Base-by-base conservation (phyloP, 805 yeast species). In the Tetrapisispora nanseiensis region DNA sequence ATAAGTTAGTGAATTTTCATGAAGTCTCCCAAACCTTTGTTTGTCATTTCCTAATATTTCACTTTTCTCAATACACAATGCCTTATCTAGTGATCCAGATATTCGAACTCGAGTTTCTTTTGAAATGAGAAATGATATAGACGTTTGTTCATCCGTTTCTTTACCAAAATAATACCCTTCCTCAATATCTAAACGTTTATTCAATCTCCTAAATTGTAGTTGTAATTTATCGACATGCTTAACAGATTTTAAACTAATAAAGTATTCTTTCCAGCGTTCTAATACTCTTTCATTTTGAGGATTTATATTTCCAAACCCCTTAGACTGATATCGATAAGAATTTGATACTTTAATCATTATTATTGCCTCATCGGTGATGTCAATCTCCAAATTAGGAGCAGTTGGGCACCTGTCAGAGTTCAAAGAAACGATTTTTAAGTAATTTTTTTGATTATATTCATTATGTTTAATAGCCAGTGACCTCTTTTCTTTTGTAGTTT, bases 201-300 rank as follows among this genome's bases (percentile, higher is more conserved):
- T 24, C 2, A 24, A 16, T 18, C 26, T 35, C 7, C 18, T 35
- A 11, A 35, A 35, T 12, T 18, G 38, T 3, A 35, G 11, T 11
- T 35, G 54, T 0, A 94, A 89, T 9, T 65, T 61, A 2, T 63
- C 67, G 0, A 54, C 37, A 44, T 69, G 62, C 13, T 75, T 78
- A 0, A 84, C 76, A n/a, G 75, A 71, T 45, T 90, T 66, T 1
- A 82, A 79, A 2, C 83, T 86, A 2, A 83, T 81, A 22, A 77
- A 65, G 55, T 78, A 85, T 56, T 89, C 96, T 46, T 72, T 76
- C 92, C 96, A 86, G 37, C 86, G 63, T 44, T 84, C 89, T 9
- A 69, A 46, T 1, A 83, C 70, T 40, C 81, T 62, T 0, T 84
- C 68, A 32, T 75, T 76, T 21, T 69, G 66, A 1, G 70, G 64